phyloP scores from a whole-genome alignment of 805 yeast genomes.

The Naumovozyma castellii region DNA sequence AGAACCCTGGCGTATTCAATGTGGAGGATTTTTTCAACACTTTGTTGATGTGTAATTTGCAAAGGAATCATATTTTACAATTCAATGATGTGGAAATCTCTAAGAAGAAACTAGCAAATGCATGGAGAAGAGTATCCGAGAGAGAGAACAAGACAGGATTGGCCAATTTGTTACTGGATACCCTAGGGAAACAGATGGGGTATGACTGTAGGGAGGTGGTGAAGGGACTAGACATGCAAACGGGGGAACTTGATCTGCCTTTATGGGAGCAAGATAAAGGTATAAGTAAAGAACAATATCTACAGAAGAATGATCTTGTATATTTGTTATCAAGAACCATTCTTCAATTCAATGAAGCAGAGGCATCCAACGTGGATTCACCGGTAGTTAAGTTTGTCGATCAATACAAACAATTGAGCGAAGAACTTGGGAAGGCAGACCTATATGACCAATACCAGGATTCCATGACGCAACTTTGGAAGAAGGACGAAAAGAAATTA shows the following conservation, averaged over 20 bases:
- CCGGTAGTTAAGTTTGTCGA: conserved; percentile 8
- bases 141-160: conserved; percentile 19
- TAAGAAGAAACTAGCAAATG: conserved; percentile 12
- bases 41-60: conserved; percentile 22
- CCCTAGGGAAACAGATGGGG: conserved; percentile 14
- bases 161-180: conserved; percentile 13
- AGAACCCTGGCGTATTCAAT: conserved; percentile 14
- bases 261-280: neutral
- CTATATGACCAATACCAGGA: conserved; percentile 8
- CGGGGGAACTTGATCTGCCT: neutral
- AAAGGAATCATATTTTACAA: conserved; percentile 13
- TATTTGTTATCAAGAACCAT: conserved; percentile 20
- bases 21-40: conserved; percentile 25
- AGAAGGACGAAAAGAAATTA: neutral
- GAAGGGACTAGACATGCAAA: conserved; percentile 1
- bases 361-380: conserved; percentile 1
- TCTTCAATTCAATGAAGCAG: conserved; percentile 8
- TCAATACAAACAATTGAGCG: conserved; percentile 6
- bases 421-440: conserved; percentile 5
- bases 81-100: conserved; percentile 13
- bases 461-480: conserved; percentile 3
- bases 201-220: neutral
- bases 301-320: conserved; percentile 10
- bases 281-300: too few relatives aligned
- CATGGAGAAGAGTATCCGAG: conserved; percentile 14